Base-by-base conservation (phyloP, 305 asterid genomes). In the Fraxinus sp. region DNA sequence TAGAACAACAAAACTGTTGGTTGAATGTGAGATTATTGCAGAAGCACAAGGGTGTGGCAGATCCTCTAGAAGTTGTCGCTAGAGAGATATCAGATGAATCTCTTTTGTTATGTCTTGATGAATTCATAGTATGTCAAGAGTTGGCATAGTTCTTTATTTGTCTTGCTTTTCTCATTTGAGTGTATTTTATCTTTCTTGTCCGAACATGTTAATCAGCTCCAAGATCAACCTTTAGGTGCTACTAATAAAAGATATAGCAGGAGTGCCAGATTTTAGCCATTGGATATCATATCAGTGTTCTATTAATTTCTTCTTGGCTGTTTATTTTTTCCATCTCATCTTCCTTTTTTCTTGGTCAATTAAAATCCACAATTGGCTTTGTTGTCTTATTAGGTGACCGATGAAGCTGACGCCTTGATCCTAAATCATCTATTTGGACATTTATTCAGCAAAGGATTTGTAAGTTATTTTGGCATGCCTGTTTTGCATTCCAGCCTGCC, bases 61-160 rank as follows among this genome's bases (percentile, higher is more conserved):
- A 96, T 93, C 99, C 99, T 55, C 86, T 94, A 71, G 98, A 96
- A 92, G 98, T 89, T 83, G 99, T 94, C 79, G 98, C 98, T 8
- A 94, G 96, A 87, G 99, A 96, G 86, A 88, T 96, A 64, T 91
- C 97, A 10, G 98, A 96, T 59, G 98, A 96, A 90, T 86, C 99
- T 77, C 83, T 93, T 85, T 90, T 96, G 88, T 84, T 94, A 80
- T 96, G 99, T 86, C 97, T 96, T n/a, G 99, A 96, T 80, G 98
- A 96, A 86, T 96, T 96, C 87, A 94, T 96, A 97, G 99, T 96
- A 91, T 36, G 78, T 82, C 79, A 37, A 37, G 62, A 22, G 35
- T 46, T 33, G 80, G 79, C 79, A 26, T 7, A 43, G 20, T 35
- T 49, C 57, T 77, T 6, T 13, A 55, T 3, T 77, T 68, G 66